phyloP scores from a whole-genome alignment of 495 filamentous ascomycete species.

The Pseudoneurospora amorphoporcata region DNA sequence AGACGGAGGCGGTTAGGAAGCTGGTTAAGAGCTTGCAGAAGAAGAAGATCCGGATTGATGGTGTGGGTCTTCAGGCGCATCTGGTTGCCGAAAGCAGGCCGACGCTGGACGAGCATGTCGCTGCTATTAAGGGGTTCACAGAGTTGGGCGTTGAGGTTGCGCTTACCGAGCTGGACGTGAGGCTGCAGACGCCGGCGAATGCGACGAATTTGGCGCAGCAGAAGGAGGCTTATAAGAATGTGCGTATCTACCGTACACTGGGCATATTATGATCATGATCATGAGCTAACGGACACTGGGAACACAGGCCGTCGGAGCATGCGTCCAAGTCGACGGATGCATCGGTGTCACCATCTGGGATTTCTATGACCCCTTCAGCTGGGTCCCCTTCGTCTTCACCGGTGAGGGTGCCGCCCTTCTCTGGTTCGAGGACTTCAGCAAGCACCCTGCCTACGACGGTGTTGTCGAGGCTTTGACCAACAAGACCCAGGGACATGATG shows the following conservation, averaged over 20 bases:
- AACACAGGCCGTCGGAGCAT: slow-evolving; percentile 38
- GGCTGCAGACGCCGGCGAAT: slow-evolving; percentile 36
- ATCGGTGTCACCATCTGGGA: slow-evolving; percentile 64
- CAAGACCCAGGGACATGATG: neutral
- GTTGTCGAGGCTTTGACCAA: slow-evolving; percentile 18
- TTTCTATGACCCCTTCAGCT: slow-evolving; percentile 43
- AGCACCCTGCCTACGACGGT: slow-evolving; percentile 46
- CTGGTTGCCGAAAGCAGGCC: slow-evolving; percentile 41
- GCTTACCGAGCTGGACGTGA: slow-evolving; percentile 49
- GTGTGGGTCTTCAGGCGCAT: slow-evolving; percentile 46
- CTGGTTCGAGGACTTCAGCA: slow-evolving; percentile 41
- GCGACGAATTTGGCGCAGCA: slow-evolving; percentile 42
- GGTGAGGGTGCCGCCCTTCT: slow-evolving; percentile 44
- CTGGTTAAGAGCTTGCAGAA: slow-evolving; percentile 30
- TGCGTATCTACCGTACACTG: neutral
- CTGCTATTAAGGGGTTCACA: slow-evolving; percentile 32
- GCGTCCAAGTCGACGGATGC: slow-evolving; percentile 46
- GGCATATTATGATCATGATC: too few relatives aligned
- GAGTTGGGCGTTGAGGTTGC: slow-evolving; percentile 44
- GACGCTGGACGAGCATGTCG: slow-evolving; percentile 29
- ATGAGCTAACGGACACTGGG: too few relatives aligned
- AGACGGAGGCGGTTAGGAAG: slow-evolving; percentile 7
- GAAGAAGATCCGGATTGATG: slow-evolving; percentile 34
- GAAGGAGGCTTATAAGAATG: slow-evolving; percentile 43
- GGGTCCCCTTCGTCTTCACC: slow-evolving; percentile 47